These are phyloP conservation scores for Fusarium tanahbumbuense DNA, from an alignment of 2,329 filamentous ascomycete genomes.

Conservation along the genomic window DNA sequence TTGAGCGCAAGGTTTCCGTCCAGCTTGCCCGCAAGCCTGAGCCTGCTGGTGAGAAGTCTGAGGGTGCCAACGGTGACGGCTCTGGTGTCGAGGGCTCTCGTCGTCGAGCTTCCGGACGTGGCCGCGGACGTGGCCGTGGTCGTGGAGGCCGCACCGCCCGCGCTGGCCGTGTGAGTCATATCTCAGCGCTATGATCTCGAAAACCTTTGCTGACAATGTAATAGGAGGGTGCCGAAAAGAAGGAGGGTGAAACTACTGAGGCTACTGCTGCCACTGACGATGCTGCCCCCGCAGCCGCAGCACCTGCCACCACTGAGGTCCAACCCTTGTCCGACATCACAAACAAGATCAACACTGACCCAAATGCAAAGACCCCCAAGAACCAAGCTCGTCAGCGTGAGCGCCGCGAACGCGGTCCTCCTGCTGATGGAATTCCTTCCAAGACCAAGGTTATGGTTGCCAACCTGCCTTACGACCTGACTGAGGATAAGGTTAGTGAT, in stretches of 20 bases:
- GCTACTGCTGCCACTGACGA: constrained; percentile 58
- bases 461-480: constrained; percentile 97
- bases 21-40: constrained; percentile 99
- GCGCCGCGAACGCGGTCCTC: constrained; percentile 87
- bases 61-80: constrained; percentile 81
- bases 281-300: constrained; percentile 57
- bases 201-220: constrained; percentile 18
- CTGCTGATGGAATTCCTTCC: constrained; percentile 95
- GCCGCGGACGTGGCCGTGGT: constrained; percentile 76
- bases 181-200: neutral
- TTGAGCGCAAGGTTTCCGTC: constrained; percentile 98
- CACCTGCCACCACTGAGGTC: constrained; percentile 63
- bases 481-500: constrained; percentile 86
- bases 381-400: constrained; percentile 67
- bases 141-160: constrained; percentile 74
- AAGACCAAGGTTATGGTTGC: constrained; percentile 99
- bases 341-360: constrained; percentile 67
- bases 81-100: constrained; percentile 74
- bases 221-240: constrained; percentile 55
- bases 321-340: constrained; percentile 72
- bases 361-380: constrained; percentile 70
- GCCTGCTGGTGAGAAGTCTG: constrained; percentile 79
- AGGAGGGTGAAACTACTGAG: constrained; percentile 58
- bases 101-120: constrained; percentile 71
- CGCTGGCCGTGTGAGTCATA: constrained; percentile 59